Evolutionary conservation across 805 yeast species (phyloP).

Genomic region (Suhomyces sp.): DNA sequence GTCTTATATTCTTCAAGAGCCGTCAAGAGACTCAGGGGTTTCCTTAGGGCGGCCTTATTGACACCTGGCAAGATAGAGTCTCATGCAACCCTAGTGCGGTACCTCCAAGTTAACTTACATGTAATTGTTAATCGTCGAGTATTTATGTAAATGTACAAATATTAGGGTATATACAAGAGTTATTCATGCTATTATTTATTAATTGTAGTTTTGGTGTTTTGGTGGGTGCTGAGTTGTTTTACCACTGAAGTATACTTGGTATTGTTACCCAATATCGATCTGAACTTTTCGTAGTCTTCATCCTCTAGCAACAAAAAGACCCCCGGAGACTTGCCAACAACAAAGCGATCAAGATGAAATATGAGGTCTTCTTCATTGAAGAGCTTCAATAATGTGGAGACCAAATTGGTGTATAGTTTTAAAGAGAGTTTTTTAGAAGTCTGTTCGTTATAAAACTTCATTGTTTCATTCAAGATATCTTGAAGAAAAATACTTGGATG

Average conservation of each 20-base stretch:
- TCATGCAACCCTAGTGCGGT: too few species aligned
- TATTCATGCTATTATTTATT: not conserved
- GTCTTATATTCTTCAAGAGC: too few species aligned
- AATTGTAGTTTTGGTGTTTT: not conserved
- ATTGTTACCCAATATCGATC: not conserved
- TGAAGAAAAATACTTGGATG: not conserved
- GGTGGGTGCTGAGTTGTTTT: not conserved
- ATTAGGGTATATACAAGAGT: not conserved
- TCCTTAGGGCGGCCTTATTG: too few species aligned
- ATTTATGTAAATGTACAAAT: too few species aligned
- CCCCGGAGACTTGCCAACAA: not conserved
- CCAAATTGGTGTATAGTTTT: slow-evolving; percentile 1
- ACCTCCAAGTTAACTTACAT: too few species aligned
- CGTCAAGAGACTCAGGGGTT: too few species aligned
- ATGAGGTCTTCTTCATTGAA: not conserved
- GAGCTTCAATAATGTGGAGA: not conserved
- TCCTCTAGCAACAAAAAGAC: not conserved
- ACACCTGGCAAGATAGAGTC: too few species aligned
- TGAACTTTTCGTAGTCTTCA: not conserved
- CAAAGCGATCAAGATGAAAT: not conserved
- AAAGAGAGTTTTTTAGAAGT: not conserved
- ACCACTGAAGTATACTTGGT: not conserved
- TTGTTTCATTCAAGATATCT: not conserved
- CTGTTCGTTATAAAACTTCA: not conserved
- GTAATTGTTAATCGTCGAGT: too few species aligned